A percentile compares a stretch with the other conserved stretches of the same genome.
phyloP scores from a whole-genome alignment of 208 protist genomes.

The Leishmania gerbilli region DNA sequence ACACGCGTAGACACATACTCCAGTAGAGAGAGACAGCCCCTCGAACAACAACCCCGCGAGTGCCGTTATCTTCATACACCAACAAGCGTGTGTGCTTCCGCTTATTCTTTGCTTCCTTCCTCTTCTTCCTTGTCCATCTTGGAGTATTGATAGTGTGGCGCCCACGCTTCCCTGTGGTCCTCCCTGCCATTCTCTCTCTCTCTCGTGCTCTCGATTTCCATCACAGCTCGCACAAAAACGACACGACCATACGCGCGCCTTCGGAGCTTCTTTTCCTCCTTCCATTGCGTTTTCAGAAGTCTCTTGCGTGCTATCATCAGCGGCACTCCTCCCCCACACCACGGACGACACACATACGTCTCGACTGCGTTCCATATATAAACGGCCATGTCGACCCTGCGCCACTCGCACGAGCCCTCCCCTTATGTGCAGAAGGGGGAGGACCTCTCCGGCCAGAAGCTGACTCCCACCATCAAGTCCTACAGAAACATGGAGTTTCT shows the following conservation, averaged over 20 bases:
- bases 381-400: background rate
- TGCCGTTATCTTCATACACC: background rate
- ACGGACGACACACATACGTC: background rate
- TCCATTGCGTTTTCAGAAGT: background rate
- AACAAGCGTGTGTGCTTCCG: background rate
- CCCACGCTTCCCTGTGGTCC: background rate
- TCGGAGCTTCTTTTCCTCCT: background rate
- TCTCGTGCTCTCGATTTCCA: background rate
- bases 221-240: background rate
- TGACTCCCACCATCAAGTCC: slow-evolving; percentile 85
- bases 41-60: background rate
- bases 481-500: slow-evolving; percentile 91
- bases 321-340: background rate
- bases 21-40: background rate
- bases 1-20: background rate
- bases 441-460: slow-evolving; percentile 43
- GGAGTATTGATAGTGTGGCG: background rate
- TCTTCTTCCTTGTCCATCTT: background rate
- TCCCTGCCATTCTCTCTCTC: no score
- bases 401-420: slow-evolving; percentile 26
- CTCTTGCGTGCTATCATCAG: background rate
- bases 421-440: slow-evolving; percentile 79
- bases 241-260: background rate
- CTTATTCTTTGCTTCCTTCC: slow-evolving; percentile 6
- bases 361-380: background rate